Evolutionary conservation across 768 basidiomycete species (phyloP).

Genomic region (Boletus rubroflammeus): DNA sequence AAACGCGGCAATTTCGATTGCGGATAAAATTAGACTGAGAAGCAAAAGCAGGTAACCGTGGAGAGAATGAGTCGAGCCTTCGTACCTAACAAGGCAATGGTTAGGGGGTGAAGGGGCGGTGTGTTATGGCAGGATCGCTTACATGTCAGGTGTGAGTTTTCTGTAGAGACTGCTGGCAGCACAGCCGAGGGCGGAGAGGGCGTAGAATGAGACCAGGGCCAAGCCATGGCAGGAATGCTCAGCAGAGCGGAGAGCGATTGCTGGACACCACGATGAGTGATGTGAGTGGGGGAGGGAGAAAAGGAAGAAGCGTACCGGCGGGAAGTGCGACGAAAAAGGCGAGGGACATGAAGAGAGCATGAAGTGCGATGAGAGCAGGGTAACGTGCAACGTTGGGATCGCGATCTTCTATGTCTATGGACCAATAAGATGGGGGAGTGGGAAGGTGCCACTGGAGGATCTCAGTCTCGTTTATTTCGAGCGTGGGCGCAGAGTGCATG

Average conservation of each 20-base stretch:
- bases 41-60: constrained; percentile 60
- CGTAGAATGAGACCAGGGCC: constrained; percentile 61
- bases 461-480: constrained; percentile 76
- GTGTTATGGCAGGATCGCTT: constrained; percentile 31
- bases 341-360: constrained; percentile 67
- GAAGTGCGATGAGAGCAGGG: constrained; percentile 69
- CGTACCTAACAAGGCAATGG: constrained; percentile 50
- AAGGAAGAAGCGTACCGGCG: constrained; percentile 49
- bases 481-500: constrained; percentile 46
- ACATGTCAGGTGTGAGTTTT: constrained; percentile 83
- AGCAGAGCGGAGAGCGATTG: constrained; percentile 74
- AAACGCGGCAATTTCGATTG: constrained; percentile 51
- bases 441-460: constrained; percentile 60
- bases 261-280: constrained; percentile 38
- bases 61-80: constrained; percentile 56
- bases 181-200: constrained; percentile 58
- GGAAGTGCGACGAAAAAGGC: constrained; percentile 87
- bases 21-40: constrained; percentile 43
- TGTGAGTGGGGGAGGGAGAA: not conserved
- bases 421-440: constrained; percentile 79
- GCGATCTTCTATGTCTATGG: constrained; percentile 65
- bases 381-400: constrained; percentile 45
- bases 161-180: constrained; percentile 66
- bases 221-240: constrained; percentile 63
- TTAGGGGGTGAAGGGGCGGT: not conserved